Percentiles rank a stretch among this genome's conserved stretches.
Conservation (phyloP, 371 early-diverging fungal species). For the Actinomortierella ambigua region DNA sequence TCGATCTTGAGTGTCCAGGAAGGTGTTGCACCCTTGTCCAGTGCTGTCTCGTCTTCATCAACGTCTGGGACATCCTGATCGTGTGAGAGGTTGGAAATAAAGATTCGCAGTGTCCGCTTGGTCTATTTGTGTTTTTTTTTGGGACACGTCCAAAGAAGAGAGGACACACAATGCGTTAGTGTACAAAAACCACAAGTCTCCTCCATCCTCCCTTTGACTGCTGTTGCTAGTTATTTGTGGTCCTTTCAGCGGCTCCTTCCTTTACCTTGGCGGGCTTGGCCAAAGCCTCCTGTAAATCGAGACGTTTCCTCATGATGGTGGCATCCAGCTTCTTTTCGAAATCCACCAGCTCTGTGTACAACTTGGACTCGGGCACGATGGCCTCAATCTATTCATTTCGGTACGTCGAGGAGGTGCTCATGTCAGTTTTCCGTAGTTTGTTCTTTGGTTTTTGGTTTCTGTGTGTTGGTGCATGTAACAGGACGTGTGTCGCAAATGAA, state of each 20-base stretch:
- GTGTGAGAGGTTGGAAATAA: slow-evolving; percentile 85
- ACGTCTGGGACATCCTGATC: slow-evolving; percentile 64
- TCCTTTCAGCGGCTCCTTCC: neutral
- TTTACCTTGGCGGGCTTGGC: slow-evolving; percentile 73
- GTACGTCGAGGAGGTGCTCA: too few species aligned
- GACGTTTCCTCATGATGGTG: slow-evolving; percentile 84
- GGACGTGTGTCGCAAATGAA: too few species aligned
- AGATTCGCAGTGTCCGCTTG: slow-evolving; percentile 86
- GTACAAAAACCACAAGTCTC: neutral
- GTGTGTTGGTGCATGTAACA: too few species aligned
- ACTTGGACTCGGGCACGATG: slow-evolving; percentile 89
- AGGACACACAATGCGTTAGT: neutral
- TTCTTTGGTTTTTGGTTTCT: too few species aligned
- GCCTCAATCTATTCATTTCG: slow-evolving; percentile 70
- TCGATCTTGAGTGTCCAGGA: slow-evolving; percentile 94
- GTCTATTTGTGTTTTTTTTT: slow-evolving; percentile 59
- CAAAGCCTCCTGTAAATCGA: slow-evolving; percentile 88
- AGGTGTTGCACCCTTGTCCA: slow-evolving; percentile 65
- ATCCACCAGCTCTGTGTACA: slow-evolving; percentile 84
- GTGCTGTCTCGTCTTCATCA: slow-evolving; percentile 55
- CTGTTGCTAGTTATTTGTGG: too few species aligned
- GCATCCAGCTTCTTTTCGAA: slow-evolving; percentile 90
- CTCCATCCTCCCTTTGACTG: neutral
- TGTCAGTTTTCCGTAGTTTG: too few species aligned
- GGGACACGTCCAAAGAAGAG: neutral